Conservation (phyloP, 257 asterid species). For the Ilex asprella region DNA sequence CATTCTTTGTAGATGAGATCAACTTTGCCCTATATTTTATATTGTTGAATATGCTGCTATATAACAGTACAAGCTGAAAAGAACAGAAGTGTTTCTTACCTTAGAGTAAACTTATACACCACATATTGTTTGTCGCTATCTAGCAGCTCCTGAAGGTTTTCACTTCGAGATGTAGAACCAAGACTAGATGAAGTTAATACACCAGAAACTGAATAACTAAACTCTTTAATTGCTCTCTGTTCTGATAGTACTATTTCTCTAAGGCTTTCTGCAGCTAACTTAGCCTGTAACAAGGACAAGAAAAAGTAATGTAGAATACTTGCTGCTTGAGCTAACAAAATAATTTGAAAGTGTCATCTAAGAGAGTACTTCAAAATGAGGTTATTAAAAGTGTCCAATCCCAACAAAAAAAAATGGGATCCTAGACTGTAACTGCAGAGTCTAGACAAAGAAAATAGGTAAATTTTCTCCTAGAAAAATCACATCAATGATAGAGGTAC, state of each 20-base stretch:
- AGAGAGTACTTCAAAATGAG: background rate
- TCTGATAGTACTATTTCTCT: conserved; percentile 45
- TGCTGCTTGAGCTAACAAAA: background rate
- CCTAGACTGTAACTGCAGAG: background rate
- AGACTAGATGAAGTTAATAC: conserved; percentile 48
- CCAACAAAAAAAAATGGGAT: background rate
- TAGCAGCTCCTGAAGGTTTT: conserved; percentile 59
- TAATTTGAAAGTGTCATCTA: background rate
- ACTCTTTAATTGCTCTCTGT: conserved; percentile 40
- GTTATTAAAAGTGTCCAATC: background rate
- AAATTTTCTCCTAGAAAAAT: background rate
- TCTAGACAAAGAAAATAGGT: background rate
- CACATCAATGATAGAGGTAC: background rate
- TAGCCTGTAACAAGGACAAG: conserved; percentile 39
- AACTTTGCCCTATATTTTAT: too few relatives aligned
- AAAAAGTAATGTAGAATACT: background rate
- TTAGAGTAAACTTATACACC: conserved; percentile 50
- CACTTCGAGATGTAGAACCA: conserved; percentile 44
- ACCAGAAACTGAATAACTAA: conserved; percentile 61
- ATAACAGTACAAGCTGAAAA: background rate
- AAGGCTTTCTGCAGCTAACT: conserved; percentile 50
- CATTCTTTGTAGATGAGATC: too few relatives aligned
- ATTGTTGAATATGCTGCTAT: background rate
- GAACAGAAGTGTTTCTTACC: conserved; percentile 37
- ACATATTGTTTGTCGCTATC: conserved; percentile 32